phyloP scores from a whole-genome alignment of 306 rosid genomes.

The Begonia loranthoides region DNA sequence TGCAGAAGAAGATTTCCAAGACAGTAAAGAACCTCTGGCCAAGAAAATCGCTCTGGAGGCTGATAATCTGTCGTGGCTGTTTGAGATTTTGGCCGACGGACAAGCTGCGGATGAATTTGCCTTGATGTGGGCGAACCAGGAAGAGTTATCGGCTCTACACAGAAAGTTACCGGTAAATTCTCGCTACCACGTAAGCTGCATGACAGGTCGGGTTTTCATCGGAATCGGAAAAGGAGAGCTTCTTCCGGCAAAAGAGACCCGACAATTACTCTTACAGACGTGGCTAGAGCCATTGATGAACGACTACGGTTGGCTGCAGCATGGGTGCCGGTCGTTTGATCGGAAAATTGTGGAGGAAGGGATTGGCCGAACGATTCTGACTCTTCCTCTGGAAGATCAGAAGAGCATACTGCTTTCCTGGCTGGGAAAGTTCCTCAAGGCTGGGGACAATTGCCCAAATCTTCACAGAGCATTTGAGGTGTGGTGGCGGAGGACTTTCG shows the following conservation, averaged over 20 bases:
- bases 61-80: slow-evolving; percentile 79
- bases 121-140: slow-evolving; percentile 65
- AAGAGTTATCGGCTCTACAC: slow-evolving; percentile 61
- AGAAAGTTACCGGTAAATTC: slow-evolving; percentile 39
- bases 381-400: slow-evolving; percentile 87
- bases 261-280: slow-evolving; percentile 50
- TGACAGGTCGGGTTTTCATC: slow-evolving; percentile 62
- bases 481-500: slow-evolving; percentile 91
- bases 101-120: slow-evolving; percentile 84
- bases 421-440: slow-evolving; percentile 70
- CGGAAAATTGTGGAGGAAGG: slow-evolving; percentile 89
- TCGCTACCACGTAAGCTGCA: slow-evolving; percentile 67
- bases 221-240: slow-evolving; percentile 83
- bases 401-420: slow-evolving; percentile 77
- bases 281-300: slow-evolving; percentile 87
- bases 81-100: slow-evolving; percentile 67
- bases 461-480: slow-evolving; percentile 91
- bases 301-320: slow-evolving; percentile 82
- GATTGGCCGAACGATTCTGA: slow-evolving; percentile 83
- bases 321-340: slow-evolving; percentile 73
- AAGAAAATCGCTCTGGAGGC: slow-evolving; percentile 68
- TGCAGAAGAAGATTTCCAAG: slow-evolving; percentile 26
- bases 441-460: slow-evolving; percentile 83
- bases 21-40: slow-evolving; percentile 34
- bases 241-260: slow-evolving; percentile 60